A percentile compares a stretch with the other conserved stretches of the same genome.
Evolutionary conservation across 2,329 filamentous ascomycete species (phyloP).

Genomic region (Diaporthe humulicola): DNA sequence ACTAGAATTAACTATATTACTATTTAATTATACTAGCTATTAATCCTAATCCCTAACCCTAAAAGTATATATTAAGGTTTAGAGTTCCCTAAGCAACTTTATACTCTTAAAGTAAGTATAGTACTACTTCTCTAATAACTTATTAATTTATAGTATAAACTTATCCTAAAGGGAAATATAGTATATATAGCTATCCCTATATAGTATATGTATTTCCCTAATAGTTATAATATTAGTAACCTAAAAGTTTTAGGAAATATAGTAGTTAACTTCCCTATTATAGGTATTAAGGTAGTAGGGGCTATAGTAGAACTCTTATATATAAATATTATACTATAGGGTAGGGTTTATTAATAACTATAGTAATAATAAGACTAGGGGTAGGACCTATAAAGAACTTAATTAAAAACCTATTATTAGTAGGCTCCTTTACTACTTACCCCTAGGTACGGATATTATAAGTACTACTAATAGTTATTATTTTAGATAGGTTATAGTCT

Average conservation of each 20-base stretch:
- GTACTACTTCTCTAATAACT: not conserved
- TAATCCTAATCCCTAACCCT: not conserved
- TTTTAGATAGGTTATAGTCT: not conserved
- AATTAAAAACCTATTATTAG: not conserved
- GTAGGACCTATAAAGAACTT: not conserved
- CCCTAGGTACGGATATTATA: not conserved
- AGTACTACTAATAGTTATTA: not conserved
- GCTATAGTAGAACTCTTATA: not conserved
- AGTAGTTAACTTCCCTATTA: not conserved
- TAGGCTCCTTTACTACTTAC: not conserved
- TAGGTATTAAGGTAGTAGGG: not conserved
- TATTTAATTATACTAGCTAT: not conserved
- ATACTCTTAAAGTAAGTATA: not conserved
- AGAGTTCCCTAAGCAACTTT: not conserved
- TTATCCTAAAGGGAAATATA: not conserved
- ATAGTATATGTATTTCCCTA: not conserved
- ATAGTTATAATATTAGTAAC: not conserved
- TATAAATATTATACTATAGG: not conserved
- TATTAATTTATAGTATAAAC: not conserved
- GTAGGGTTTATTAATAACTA: not conserved
- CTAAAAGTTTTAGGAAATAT: not conserved
- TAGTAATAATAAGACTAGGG: not conserved
- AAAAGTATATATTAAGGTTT: not conserved
- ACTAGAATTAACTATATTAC: not conserved
- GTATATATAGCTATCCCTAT: not conserved